Evolutionary conservation across 2,329 filamentous ascomycete genomes (phyloP).

Genomic region (Xylaria arbuscula): DNA sequence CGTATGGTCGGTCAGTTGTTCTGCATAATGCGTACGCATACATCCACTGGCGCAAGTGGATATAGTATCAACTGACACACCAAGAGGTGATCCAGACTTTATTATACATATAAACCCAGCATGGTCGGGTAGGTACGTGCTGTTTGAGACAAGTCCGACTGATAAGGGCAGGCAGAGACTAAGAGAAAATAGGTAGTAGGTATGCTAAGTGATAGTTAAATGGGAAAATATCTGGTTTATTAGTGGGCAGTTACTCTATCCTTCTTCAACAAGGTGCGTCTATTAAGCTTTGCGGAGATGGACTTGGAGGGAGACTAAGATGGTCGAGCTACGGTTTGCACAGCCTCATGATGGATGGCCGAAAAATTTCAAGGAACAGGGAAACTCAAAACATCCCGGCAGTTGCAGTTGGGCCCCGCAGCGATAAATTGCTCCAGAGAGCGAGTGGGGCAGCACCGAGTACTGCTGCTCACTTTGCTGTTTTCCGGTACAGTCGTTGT

Average conservation of each 20-base stretch:
- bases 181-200: no score
- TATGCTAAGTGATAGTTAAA: background rate
- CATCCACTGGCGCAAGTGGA: background rate
- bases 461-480: background rate
- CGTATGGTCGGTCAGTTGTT: slow-evolving; percentile 4
- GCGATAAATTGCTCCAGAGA: slow-evolving; percentile 35
- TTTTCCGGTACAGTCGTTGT: background rate
- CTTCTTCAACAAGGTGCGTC: background rate
- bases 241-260: background rate
- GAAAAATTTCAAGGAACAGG: slow-evolving; percentile 29
- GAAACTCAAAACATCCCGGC: slow-evolving; percentile 31
- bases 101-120: background rate
- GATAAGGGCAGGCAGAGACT: background rate
- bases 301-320: background rate
- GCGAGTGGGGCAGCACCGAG: slow-evolving; percentile 32
- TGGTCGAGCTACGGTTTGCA: slow-evolving; percentile 11
- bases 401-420: slow-evolving; percentile 37
- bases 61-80: background rate
- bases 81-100: background rate
- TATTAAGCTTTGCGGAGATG: slow-evolving; percentile 8
- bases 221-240: background rate
- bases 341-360: slow-evolving; percentile 25
- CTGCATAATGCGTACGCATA: background rate
- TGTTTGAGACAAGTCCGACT: background rate
- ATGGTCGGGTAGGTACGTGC: background rate